Evolutionary conservation across 2,329 filamentous ascomycete species (phyloP), one percentile per base, ranked within the genome.

Genomic region (Ophiostoma ips): DNA sequence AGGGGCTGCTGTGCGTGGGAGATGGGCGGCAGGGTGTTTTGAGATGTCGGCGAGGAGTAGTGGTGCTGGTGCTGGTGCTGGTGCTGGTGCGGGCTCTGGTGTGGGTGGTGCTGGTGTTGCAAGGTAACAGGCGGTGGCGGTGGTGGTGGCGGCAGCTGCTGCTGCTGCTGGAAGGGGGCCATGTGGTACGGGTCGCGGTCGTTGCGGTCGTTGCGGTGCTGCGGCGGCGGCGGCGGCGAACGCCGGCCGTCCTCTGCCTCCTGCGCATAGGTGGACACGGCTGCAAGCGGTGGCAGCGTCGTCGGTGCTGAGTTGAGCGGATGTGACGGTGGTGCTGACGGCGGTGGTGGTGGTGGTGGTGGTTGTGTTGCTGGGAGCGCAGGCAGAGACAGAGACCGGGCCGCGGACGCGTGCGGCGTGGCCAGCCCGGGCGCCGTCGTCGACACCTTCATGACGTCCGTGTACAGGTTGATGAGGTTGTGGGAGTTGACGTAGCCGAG

Each of bases 381-480:
- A 28, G 6, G 6, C 21, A 19, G 37, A 18, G 16, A 38, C 7
- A 15, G 28, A 44, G 41, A 4, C n/a, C 41, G 41, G 5, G 41
- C 28, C n/a, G 41, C 10, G 15, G 41, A 44, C 2, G 41, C 15
- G 15, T 31, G 12, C 2, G 28, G 18, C 13, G 34, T 6, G 15
- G 38, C 13, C 38, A 41, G 21, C 21, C 28, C 38, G 2, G 41
- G 16, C 2, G 24, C 33, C 9, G 68, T 63, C 10, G 69, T 65
- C 10, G 68, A 63, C 1, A 68, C 67, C 7, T 70, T 71, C 52
- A 82, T 68, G 5, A 83, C 64, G 34, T 71, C 71, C 51, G 80
- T 71, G 58, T 83, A 82, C 9, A 82, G 68, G 49, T 77, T 74
- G 9, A 77, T 75, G 73, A 83, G 77, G 62, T 83, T 83, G 58